Evolutionary conservation across 768 basidiomycete genomes (phyloP).

Genomic region (Suillus brevipes): DNA sequence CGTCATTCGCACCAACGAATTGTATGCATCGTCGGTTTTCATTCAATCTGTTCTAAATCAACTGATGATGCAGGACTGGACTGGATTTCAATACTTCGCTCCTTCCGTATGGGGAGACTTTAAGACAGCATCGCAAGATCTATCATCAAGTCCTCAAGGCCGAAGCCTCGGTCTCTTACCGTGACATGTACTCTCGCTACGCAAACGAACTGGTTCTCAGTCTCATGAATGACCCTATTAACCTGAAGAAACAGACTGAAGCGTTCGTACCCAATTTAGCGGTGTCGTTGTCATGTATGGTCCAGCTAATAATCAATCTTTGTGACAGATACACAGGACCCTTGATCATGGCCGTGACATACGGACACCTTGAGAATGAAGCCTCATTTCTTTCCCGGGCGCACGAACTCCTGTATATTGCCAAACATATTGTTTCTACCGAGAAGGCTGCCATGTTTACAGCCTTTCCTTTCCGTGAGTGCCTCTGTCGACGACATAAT

Average conservation of each 20-base stretch:
- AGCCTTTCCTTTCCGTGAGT: conserved; percentile 11
- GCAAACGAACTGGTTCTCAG: conserved; percentile 18
- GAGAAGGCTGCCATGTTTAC: conserved; percentile 1
- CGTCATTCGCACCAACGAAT: neutral
- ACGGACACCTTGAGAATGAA: neutral
- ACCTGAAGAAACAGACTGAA: conserved; percentile 7
- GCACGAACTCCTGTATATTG: neutral
- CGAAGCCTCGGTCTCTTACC: conserved; percentile 16
- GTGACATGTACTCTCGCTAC: conserved; percentile 21
- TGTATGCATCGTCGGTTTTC: neutral
- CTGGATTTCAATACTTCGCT: neutral
- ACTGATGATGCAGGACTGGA: neutral
- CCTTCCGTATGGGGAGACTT: conserved; percentile 14
- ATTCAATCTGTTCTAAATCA: neutral
- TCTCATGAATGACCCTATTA: conserved; percentile 14
- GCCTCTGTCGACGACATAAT: neutral
- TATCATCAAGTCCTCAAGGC: conserved; percentile 26
- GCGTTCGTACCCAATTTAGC: neutral
- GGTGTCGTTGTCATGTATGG: neutral
- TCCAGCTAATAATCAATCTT: neutral
- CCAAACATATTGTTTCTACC: neutral
- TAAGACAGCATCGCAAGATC: conserved; percentile 24
- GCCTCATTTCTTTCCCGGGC: neutral
- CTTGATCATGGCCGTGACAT: neutral
- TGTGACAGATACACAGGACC: neutral